Base-by-base conservation (phyloP, 345 rosid species). In the Dovyalis caffra region DNA sequence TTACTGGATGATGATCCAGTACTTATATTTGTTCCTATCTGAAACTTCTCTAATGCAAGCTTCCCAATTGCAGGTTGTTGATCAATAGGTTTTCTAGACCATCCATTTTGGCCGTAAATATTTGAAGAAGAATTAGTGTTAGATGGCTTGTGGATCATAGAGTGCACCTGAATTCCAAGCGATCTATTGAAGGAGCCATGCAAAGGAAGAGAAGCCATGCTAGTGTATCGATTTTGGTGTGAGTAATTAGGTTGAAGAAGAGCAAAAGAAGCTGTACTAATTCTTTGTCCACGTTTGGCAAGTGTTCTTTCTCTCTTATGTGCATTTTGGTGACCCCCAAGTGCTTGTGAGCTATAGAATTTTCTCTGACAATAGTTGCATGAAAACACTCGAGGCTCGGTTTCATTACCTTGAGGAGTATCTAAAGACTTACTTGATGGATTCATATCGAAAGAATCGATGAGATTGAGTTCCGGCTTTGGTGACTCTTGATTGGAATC, bases 191-290 rank as follows among this genome's bases (percentile, higher is more conserved):
- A 78, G 64, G 90, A 83, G 25, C 98, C 94, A 79, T 89, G 91
- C 84, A 94, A 78, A 67, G 89, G 97, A 35, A 92, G 89, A 6
- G 97, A 89, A 70, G 95, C 87, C 84, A 94, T 73, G 78, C 94
- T 92, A 47, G 91, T 68, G 81, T 79, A 84, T 67, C 84, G 43
- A 66, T 64, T 77, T 79, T 62, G 61, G 45, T 67, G 33, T 40
- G 72, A 26, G 45, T 64, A 33, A 31, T 51, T 64, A 4, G 81
- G 74, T 68, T 77, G 82, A 26, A 74, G 82, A 76, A 82, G 76
- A 77, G 84, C 74, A 35, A 83, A 88, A 72, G 81, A 73, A 2
- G 64, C 64, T 43, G 71, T 34, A 31, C 16, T 62, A 37, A 68
- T n/a, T 63, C 74, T 68, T 62, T 80, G 83, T 1, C 77, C 83